Conservation (phyloP, 2,329 filamentous ascomycete species). For the Trichoderma atrobrunneum region DNA sequence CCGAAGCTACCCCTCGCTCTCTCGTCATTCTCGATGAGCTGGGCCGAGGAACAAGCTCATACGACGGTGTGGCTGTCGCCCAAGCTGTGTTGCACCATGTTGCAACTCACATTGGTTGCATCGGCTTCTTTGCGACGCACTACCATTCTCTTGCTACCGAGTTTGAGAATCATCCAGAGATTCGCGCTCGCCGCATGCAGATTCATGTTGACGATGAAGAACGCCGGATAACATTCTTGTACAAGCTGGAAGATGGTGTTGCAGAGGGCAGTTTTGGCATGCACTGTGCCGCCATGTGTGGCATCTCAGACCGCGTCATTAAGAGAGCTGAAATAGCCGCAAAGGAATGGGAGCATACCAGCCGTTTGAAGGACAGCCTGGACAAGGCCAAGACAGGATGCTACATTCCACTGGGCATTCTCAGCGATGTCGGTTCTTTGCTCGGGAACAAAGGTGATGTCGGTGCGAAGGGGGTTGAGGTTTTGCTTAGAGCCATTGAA, state of each 20-base stretch:
- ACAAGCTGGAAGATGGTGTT: slow-evolving; percentile 88
- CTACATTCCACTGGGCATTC: slow-evolving; percentile 78
- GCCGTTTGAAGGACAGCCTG: slow-evolving; percentile 80
- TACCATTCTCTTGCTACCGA: slow-evolving; percentile 93
- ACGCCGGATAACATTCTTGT: slow-evolving; percentile 90
- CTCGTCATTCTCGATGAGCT: slow-evolving; percentile 97
- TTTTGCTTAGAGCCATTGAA: slow-evolving; percentile 60
- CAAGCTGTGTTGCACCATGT: slow-evolving; percentile 97
- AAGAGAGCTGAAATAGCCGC: slow-evolving; percentile 85
- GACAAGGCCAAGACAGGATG: slow-evolving; percentile 76
- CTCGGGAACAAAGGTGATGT: slow-evolving; percentile 58
- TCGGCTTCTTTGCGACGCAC: slow-evolving; percentile 97
- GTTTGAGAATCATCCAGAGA: slow-evolving; percentile 85
- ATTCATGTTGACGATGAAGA: slow-evolving; percentile 86
- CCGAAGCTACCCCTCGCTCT: slow-evolving; percentile 88
- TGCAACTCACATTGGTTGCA: slow-evolving; percentile 85
- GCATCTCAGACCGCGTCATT: slow-evolving; percentile 79
- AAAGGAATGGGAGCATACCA: slow-evolving; percentile 92
- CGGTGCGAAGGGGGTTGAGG: slow-evolving; percentile 52
- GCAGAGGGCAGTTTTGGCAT: slow-evolving; percentile 97
- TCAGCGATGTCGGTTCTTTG: slow-evolving; percentile 82
- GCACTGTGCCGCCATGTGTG: slow-evolving; percentile 98
- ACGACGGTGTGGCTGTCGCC: slow-evolving; percentile 94
- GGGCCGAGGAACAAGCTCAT: slow-evolving; percentile 89
- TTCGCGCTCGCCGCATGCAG: slow-evolving; percentile 83